phyloP scores from a whole-genome alignment of 805 yeast genomes.

The Zygosaccharomyces pseudorouxii region DNA sequence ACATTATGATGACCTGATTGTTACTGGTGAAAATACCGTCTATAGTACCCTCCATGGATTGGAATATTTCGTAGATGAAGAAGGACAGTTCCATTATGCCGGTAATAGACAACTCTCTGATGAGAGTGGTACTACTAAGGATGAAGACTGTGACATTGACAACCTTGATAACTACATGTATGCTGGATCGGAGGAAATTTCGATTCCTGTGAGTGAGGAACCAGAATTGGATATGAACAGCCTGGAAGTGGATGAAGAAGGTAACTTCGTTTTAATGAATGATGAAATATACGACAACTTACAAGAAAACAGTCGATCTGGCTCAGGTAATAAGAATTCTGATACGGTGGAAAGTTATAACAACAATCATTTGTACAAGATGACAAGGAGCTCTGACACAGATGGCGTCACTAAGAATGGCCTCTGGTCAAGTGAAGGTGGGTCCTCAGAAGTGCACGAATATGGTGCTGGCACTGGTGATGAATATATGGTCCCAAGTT shows the following conservation, averaged over 20 bases:
- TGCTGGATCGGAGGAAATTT: slow-evolving; percentile 11
- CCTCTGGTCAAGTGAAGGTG: background rate
- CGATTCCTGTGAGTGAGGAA: slow-evolving; percentile 18
- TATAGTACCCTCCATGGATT: slow-evolving; percentile 23
- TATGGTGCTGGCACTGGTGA: background rate
- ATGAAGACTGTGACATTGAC: slow-evolving; percentile 6
- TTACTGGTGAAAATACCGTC: slow-evolving; percentile 19
- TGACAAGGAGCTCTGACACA: slow-evolving; percentile 6
- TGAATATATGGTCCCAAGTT: background rate
- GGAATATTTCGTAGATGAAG: slow-evolving; percentile 22
- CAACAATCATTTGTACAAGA: slow-evolving; percentile 18
- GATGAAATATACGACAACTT: slow-evolving; percentile 7
- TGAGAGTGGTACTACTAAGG: slow-evolving; percentile 12
- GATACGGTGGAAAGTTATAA: slow-evolving; percentile 23
- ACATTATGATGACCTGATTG: slow-evolving; percentile 14
- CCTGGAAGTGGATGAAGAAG: slow-evolving; percentile 22
- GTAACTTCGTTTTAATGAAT: slow-evolving; percentile 16
- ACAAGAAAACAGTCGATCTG: slow-evolving; percentile 3
- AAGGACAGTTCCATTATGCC: slow-evolving; percentile 27
- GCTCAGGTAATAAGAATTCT: slow-evolving; percentile 7
- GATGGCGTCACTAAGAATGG: background rate
- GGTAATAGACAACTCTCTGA: slow-evolving; percentile 12
- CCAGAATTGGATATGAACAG: slow-evolving; percentile 17
- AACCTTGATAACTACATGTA: slow-evolving; percentile 14
- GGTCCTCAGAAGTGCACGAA: background rate